These are phyloP conservation scores for Sugiyamaella mastotermitis DNA, from an alignment of 805 yeast genomes.

Conservation along the genomic window DNA sequence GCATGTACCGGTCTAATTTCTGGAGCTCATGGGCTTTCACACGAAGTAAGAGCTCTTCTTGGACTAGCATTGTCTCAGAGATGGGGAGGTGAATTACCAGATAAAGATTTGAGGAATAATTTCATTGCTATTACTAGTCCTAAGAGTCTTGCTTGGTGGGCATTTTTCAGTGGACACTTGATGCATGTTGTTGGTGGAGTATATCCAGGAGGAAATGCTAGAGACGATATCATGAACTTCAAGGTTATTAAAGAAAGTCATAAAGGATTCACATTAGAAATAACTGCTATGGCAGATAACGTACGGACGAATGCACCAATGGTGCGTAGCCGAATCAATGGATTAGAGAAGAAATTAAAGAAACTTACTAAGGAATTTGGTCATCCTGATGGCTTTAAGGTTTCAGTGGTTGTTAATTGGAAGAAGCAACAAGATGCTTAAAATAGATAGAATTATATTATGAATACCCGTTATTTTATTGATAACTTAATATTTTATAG, in stretches of 20 bases:
- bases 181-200: constrained; percentile 77
- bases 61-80: constrained; percentile 73
- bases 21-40: constrained; percentile 70
- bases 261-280: constrained; percentile 20
- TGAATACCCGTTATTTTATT: too few species aligned
- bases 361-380: constrained; percentile 39
- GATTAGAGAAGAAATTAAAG: constrained; percentile 55
- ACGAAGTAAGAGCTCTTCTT: constrained; percentile 60
- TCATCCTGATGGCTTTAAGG: constrained; percentile 13
- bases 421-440: too few species aligned
- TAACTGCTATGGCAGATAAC: constrained; percentile 20
- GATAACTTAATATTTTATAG: too few species aligned
- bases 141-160: constrained; percentile 55
- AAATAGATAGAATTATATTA: too few species aligned
- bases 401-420: constrained; percentile 15
- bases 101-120: constrained; percentile 33
- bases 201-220: constrained; percentile 73
- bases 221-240: constrained; percentile 35
- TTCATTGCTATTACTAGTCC: constrained; percentile 31
- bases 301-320: constrained; percentile 21
- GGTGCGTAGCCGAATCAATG: constrained; percentile 46
- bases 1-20: constrained; percentile 72
- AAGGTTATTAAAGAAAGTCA: constrained; percentile 13
- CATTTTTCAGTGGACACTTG: constrained; percentile 61
- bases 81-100: constrained; percentile 77